A percentile compares a stretch with the other conserved stretches of the same genome.
Conservation (phyloP, 1,284 basidiomycete genomes). For the Leccinum colubrinum region DNA sequence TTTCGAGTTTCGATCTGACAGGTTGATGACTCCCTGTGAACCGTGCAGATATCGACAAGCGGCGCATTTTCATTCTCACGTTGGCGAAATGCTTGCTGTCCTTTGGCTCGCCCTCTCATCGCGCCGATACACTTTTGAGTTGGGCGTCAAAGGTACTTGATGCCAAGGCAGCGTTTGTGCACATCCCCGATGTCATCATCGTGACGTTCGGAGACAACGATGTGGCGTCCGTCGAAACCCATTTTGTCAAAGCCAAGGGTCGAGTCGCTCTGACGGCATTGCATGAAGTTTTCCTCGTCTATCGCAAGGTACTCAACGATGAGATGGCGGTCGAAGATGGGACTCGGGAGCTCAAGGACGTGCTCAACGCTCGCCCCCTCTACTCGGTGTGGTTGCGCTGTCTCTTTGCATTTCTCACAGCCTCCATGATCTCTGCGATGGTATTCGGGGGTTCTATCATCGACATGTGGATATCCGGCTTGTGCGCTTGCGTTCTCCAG, state of each 20-base stretch:
- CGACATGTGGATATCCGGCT: conserved; percentile 80
- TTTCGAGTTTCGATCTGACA: background rate
- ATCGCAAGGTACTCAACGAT: conserved; percentile 78
- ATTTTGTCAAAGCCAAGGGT: conserved; percentile 75
- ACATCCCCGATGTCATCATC: conserved; percentile 78
- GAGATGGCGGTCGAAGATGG: conserved; percentile 66
- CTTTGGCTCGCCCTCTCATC: conserved; percentile 85
- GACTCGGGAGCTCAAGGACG: conserved; percentile 52
- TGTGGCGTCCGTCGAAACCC: conserved; percentile 61
- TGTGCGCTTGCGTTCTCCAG: conserved; percentile 67
- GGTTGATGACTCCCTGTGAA: conserved; percentile 1
- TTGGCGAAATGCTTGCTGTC: conserved; percentile 79
- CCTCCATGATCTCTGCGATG: conserved; percentile 75
- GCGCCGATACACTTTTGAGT: conserved; percentile 78
- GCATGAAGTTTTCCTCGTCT: conserved; percentile 72
- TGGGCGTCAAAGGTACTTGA: conserved; percentile 53
- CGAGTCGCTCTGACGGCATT: conserved; percentile 72
- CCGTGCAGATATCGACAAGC: conserved; percentile 54
- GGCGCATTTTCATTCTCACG: conserved; percentile 77
- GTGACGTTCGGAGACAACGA: conserved; percentile 70
- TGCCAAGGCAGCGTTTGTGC: conserved; percentile 72
- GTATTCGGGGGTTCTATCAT: conserved; percentile 81
- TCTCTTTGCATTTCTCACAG: conserved; percentile 69
- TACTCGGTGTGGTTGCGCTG: conserved; percentile 66
- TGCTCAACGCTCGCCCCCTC: conserved; percentile 60